Percentiles rank a stretch among this genome's conserved stretches.
Conservation (phyloP, 2,329 filamentous ascomycete genomes). For the Emericellopsis atlantica region DNA sequence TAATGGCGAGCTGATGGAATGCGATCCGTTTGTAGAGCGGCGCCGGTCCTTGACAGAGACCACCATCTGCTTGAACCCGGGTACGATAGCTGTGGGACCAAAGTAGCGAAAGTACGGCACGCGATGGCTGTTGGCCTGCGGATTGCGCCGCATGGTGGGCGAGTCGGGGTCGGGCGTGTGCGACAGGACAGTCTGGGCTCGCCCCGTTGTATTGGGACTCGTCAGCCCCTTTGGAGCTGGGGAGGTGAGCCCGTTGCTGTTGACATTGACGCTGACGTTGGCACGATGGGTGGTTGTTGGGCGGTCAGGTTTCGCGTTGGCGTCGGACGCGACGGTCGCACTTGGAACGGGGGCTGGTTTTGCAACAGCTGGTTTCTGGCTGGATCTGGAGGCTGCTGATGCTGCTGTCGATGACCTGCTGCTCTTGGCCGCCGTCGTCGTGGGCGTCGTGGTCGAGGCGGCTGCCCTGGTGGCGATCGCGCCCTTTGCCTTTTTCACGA, state of each 20-base stretch:
- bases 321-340: too few relatives aligned
- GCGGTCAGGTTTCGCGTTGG: too few relatives aligned
- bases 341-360: too few relatives aligned
- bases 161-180: constrained; percentile 13
- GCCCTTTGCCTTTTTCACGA: constrained; percentile 15
- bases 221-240: neutral
- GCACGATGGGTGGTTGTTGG: neutral
- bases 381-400: neutral
- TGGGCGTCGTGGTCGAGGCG: neutral
- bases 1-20: constrained; percentile 38
- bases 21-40: constrained; percentile 43
- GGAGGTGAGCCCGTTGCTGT: neutral
- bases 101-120: constrained; percentile 89
- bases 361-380: neutral
- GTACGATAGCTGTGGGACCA: constrained; percentile 80
- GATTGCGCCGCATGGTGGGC: constrained; percentile 26
- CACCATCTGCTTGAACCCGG: constrained; percentile 89
- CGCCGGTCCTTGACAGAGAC: constrained; percentile 58
- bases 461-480: constrained; percentile 14
- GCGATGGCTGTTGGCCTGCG: constrained; percentile 36
- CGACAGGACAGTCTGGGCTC: neutral
- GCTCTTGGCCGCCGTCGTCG: too few relatives aligned
- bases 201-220: neutral
- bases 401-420: too few relatives aligned
- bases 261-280: neutral